Evolutionary conservation across 2,329 filamentous ascomycete species (phyloP).

Genomic region (Aspergillus udagawae): DNA sequence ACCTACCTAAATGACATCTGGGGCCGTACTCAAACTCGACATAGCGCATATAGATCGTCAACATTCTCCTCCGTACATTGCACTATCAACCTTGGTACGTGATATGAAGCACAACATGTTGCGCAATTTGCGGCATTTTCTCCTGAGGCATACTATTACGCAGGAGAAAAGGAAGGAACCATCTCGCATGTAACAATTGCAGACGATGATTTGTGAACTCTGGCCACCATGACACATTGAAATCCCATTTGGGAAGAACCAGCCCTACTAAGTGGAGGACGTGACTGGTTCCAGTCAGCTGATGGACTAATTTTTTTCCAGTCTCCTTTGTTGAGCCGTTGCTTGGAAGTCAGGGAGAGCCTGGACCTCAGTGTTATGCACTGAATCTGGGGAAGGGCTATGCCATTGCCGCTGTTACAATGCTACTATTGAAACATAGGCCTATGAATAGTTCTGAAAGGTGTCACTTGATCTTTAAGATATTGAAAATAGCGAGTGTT

Average conservation of each 20-base stretch:
- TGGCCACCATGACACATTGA: slow-evolving; percentile 24
- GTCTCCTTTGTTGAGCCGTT: slow-evolving; percentile 2
- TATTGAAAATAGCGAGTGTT: background rate
- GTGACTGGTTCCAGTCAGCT: slow-evolving; percentile 14
- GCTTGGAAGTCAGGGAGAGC: background rate
- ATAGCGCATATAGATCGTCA: background rate
- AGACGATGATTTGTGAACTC: slow-evolving; percentile 19
- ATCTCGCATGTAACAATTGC: slow-evolving; percentile 4
- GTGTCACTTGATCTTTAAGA: background rate
- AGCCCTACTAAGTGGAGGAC: slow-evolving; percentile 21
- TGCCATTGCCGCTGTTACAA: background rate
- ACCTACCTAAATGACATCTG: background rate
- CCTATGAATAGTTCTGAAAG: background rate
- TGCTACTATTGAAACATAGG: background rate
- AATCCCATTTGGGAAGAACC: slow-evolving; percentile 13
- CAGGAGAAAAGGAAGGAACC: slow-evolving; percentile 15
- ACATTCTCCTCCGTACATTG: background rate
- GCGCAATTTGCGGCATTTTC: slow-evolving; percentile 18
- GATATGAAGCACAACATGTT: background rate
- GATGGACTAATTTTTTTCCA: slow-evolving; percentile 9
- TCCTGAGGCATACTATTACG: slow-evolving; percentile 9
- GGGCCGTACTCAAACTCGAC: background rate
- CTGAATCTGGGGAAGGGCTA: background rate
- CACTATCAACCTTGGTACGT: background rate
- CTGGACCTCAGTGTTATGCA: background rate